phyloP scores from a whole-genome alignment of 495 filamentous ascomycete species.

The Penicillium macrosclerotiorum region DNA sequence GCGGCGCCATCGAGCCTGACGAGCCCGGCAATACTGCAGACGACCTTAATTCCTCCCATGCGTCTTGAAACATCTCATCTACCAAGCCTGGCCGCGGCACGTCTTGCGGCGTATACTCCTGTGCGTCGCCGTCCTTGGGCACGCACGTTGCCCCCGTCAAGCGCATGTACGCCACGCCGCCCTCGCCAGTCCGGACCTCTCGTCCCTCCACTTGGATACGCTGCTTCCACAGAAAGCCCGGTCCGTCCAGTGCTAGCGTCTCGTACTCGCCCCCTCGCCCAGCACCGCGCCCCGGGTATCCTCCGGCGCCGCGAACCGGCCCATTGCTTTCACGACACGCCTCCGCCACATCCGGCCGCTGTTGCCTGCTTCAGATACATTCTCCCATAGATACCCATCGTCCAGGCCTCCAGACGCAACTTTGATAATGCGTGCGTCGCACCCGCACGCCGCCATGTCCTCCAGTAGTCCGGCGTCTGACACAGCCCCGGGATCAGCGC shows the following conservation, averaged over 20 bases:
- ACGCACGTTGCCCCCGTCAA: slow-evolving; percentile 58
- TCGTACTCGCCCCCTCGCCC: slow-evolving; percentile 98
- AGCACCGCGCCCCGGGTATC: slow-evolving; percentile 64
- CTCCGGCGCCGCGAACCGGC: slow-evolving; percentile 59
- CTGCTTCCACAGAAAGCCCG: slow-evolving; percentile 64
- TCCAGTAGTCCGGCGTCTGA: slow-evolving; percentile 55
- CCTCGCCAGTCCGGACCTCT: slow-evolving; percentile 59
- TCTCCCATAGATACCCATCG: slow-evolving; percentile 76
- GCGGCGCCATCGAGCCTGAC: neutral
- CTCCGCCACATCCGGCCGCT: slow-evolving; percentile 45
- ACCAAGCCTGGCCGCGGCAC: slow-evolving; percentile 44
- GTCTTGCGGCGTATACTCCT: slow-evolving; percentile 35
- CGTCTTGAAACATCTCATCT: slow-evolving; percentile 40
- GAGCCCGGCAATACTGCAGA: slow-evolving; percentile 3
- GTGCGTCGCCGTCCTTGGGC: slow-evolving; percentile 39
- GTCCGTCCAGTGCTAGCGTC: slow-evolving; percentile 84
- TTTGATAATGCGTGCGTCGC: slow-evolving; percentile 89
- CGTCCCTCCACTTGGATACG: slow-evolving; percentile 63
- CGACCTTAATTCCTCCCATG: slow-evolving; percentile 28
- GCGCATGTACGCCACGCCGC: slow-evolving; percentile 66
- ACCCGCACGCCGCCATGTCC: slow-evolving; percentile 74
- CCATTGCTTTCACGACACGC: slow-evolving; percentile 60
- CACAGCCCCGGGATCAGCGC: slow-evolving; percentile 24
- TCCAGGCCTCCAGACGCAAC: slow-evolving; percentile 88
- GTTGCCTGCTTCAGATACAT: slow-evolving; percentile 52